Conservation (phyloP, 257 asterid genomes). For the Thymus quinquecostatus region DNA sequence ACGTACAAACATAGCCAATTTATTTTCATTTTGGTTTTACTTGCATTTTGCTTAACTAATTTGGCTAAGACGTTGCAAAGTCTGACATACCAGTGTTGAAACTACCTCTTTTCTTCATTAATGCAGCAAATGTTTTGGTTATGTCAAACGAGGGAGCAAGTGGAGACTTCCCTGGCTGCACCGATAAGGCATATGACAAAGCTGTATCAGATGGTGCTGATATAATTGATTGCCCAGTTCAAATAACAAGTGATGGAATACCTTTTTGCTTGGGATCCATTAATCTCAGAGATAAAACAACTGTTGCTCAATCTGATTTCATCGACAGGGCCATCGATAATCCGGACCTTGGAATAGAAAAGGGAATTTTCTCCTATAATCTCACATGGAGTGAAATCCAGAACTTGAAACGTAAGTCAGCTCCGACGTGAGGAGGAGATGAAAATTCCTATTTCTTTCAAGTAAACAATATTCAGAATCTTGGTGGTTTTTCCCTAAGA, state of each 20-base stretch:
- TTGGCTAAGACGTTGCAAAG: background rate
- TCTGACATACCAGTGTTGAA: constrained; percentile 11
- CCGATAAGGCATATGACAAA: constrained; percentile 61
- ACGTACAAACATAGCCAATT: background rate
- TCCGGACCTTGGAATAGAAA: constrained; percentile 50
- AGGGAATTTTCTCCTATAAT: constrained; percentile 64
- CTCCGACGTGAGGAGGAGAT: background rate
- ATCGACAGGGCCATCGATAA: constrained; percentile 36
- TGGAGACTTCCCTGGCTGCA: constrained; percentile 89
- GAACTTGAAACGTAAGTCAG: constrained; percentile 60
- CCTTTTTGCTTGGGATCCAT: constrained; percentile 88
- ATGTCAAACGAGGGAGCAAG: constrained; percentile 87
- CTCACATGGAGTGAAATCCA: constrained; percentile 78
- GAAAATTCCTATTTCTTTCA: background rate
- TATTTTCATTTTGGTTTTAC: constrained; percentile 11
- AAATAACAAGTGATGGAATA: constrained; percentile 72
- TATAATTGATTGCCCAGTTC: constrained; percentile 82
- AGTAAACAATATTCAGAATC: background rate
- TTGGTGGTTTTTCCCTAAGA: background rate
- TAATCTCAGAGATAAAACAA: constrained; percentile 67
- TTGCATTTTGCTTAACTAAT: constrained; percentile 17
- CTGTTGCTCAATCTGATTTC: constrained; percentile 51
- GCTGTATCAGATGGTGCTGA: constrained; percentile 82
- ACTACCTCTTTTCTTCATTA: background rate
- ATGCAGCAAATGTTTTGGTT: constrained; percentile 60